Conservation (phyloP, 805 yeast species). For the Saccharomycopsis fibuligera region DNA sequence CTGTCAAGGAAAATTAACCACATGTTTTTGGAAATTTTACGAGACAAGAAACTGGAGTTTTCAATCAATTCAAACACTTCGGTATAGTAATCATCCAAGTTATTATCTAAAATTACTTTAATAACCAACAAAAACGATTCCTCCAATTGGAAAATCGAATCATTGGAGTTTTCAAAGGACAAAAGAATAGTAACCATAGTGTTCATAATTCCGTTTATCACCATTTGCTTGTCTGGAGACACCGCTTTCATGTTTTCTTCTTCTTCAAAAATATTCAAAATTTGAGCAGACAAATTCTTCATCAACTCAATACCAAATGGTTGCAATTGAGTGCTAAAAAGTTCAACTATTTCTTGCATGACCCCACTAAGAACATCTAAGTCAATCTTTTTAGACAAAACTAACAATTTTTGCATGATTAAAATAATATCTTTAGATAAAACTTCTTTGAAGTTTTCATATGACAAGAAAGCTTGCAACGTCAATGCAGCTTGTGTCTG, state of each 20-base stretch:
- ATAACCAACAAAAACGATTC: conserved; percentile 65
- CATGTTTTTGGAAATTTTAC: conserved; percentile 58
- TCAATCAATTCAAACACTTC: conserved; percentile 75
- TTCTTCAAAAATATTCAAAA: conserved; percentile 63
- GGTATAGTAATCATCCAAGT: conserved; percentile 64
- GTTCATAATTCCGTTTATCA: conserved; percentile 74
- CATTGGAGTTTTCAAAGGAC: conserved; percentile 75
- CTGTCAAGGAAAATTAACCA: conserved; percentile 64
- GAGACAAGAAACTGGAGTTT: conserved; percentile 54
- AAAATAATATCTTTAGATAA: conserved; percentile 65
- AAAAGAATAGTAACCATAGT: conserved; percentile 77
- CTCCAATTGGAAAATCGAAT: conserved; percentile 57
- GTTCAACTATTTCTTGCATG: conserved; percentile 93
- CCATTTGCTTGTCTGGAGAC: conserved; percentile 65
- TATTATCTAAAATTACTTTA: conserved; percentile 56
- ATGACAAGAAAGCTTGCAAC: conserved; percentile 68
- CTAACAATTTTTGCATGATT: conserved; percentile 73
- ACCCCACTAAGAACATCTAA: conserved; percentile 83
- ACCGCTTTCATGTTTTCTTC: conserved; percentile 39
- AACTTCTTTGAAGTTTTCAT: conserved; percentile 55
- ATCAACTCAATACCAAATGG: conserved; percentile 81
- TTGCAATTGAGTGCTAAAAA: conserved; percentile 78
- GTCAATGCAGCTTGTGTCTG: conserved; percentile 82
- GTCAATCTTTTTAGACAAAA: conserved; percentile 73
- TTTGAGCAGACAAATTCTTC: conserved; percentile 62